Evolutionary conservation across 1,284 basidiomycete genomes (phyloP), one percentile per base, ranked within the genome.

Genomic region (Coniferiporia weirii): DNA sequence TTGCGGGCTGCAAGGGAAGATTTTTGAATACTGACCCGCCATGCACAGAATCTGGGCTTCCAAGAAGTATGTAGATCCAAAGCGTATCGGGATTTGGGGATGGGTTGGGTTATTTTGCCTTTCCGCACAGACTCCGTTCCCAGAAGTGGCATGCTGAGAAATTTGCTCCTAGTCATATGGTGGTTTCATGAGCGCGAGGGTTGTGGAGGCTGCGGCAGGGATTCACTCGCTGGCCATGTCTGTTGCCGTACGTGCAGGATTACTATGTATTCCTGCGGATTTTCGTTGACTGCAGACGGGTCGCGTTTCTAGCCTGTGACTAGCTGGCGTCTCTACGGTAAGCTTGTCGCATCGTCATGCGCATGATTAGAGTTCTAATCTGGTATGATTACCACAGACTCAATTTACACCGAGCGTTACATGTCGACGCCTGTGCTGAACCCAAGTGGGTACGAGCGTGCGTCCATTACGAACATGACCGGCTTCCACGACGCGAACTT

Each of bases 401-500:
- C 91, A 5, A 85, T 95, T 56, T 94, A 95, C 71, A 98, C 96
- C 1, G 95, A 98, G 69, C 86, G 96, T n/a, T 98, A 98, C 77
- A 95, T 98, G 93, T 87, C 88, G 66, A 79, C 89, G 27, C 94
- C 93, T 0, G 69, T 76, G 12, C 74, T 80, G 13, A 98, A 99
- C 71, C 78, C 80, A 0, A 80, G 75, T 0, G 96, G 96, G 4
- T 99, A 99, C 76, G 72, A 85, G 63, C 88, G 87, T 48, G 86
- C 90, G 12, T 90, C 91, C 0, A 87, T 99, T 51, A 86, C 87
- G 63, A 87, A 93, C 68, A 90, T 94, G 52, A 85, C 86, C 8
- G 91, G 86, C 5, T 98, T 98, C 77, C 74, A 80, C 62, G 78
- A 88, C 62, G 79, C 87, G 19, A 83, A 95, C 65, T 97, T 83